Conservation (phyloP, 306 rosid genomes). For the Morella rubra region DNA sequence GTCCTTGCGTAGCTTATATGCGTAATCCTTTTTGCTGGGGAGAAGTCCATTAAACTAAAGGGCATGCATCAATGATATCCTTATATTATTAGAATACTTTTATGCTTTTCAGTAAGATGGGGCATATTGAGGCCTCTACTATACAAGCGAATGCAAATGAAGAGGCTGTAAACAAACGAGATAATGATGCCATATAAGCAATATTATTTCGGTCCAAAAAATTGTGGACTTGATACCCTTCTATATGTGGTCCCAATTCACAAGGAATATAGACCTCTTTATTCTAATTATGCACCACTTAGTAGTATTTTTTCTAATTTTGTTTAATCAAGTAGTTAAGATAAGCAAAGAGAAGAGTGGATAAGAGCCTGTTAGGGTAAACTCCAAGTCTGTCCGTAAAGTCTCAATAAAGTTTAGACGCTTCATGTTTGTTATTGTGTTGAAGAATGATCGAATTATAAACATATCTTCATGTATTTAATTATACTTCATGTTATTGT, state of each 20-base stretch:
- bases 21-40: neutral
- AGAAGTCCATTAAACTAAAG: neutral
- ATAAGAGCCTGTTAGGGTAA: neutral
- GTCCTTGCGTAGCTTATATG: too few species aligned
- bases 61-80: neutral
- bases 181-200: conserved; percentile 2
- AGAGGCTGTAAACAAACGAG: neutral
- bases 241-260: conserved; percentile 28
- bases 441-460: neutral
- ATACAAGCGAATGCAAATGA: conserved; percentile 21
- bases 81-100: neutral
- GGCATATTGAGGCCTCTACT: conserved; percentile 1
- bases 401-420: neutral
- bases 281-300: conserved; percentile 7
- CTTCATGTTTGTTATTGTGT: neutral
- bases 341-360: neutral
- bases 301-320: neutral
- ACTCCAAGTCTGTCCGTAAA: neutral
- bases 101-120: conserved; percentile 9
- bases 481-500: too few species aligned
- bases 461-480: neutral
- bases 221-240: neutral
- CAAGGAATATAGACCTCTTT: conserved; percentile 21
- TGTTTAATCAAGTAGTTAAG: neutral
- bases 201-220: conserved; percentile 16